Base-by-base conservation (phyloP, 768 basidiomycete species). In the Lactarius deliciosus region DNA sequence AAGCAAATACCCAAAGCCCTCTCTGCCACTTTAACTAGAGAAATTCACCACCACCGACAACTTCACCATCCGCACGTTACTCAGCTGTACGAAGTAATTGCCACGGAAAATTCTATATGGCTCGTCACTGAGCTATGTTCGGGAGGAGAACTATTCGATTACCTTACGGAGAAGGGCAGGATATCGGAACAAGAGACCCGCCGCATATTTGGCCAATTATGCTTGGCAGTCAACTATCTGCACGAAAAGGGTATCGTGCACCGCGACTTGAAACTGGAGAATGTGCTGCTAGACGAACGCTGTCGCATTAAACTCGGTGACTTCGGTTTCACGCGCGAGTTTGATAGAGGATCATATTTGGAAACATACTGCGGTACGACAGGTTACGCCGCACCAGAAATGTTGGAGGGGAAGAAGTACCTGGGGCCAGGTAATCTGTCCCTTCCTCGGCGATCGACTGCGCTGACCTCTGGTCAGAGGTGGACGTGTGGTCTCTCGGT, bases 131-230 rank as follows among this genome's bases (percentile, higher is more conserved):
- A 99, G 75, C 87, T 99, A 40, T 98, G 97, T 77, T 89, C 87
- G 55, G 97, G 97, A 11, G 97, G 97, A 47, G 97, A 99, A 77
- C 85, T 99, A 34, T 99, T 98, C 77, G 97, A 98, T 78, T 98
- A 98, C 74, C 88, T 99, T 28, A 93, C 91, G 16, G 97, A 99
- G 81, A 92, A 96, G 72, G 93, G 94, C 25, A 84, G 96, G 3
- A 76, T 98, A 61, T 79, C 85, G 25, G 94, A 96, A 76, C 85
- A 87, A 50, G 97, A 99, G 78, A 82, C 93, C 5, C 85, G 86
- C 71, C 78, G 90, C 25, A 77, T 98, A n/a, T 97, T 99, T 74
- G 96, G 97, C n/a, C 95, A 98, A 75, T 80, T 98, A 5, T 92
- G 91, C 73, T 87, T 98, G 11, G 96, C 95, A 0, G 91, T 98